Percentiles rank a stretch among this genome's conserved stretches.
Evolutionary conservation across 345 rosid genomes (phyloP).

Genomic region (Sonneratia caseolaris): DNA sequence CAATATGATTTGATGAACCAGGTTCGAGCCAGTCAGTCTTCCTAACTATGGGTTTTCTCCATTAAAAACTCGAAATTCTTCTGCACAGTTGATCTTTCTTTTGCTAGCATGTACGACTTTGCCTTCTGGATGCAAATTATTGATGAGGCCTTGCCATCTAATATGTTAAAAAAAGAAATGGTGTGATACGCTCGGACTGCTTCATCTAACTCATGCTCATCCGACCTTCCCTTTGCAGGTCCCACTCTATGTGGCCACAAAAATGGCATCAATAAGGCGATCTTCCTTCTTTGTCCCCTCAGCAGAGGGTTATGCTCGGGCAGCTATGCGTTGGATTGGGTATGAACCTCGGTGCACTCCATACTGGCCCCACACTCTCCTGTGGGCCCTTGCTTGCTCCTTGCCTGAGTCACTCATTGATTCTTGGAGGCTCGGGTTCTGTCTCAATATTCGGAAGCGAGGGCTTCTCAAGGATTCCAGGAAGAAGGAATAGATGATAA

Average conservation of each 20-base stretch:
- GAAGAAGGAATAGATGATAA: constrained; percentile 40
- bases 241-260: constrained; percentile 41
- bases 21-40: too few relatives aligned
- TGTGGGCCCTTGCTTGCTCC: constrained; percentile 20
- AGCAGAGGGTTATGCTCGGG: constrained; percentile 30
- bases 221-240: constrained; percentile 15
- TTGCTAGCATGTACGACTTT: too few relatives aligned
- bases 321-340: constrained; percentile 31
- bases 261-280: constrained; percentile 41
- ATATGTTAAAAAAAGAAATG: not conserved
- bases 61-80: too few relatives aligned
- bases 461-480: constrained; percentile 58
- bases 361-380: constrained; percentile 41
- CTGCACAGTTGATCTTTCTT: too few relatives aligned
- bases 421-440: constrained; percentile 28
- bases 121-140: too few relatives aligned
- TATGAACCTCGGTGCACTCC: constrained; percentile 43
- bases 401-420: constrained; percentile 28
- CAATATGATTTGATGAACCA: too few relatives aligned
- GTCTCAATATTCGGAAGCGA: constrained; percentile 32
- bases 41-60: too few relatives aligned
- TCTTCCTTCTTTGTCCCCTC: constrained; percentile 42
- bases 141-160: not conserved
- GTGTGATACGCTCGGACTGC: not conserved
- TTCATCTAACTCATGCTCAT: not conserved